Conservation (phyloP, 163 green algal species). For the Volvox carteri region DNA sequence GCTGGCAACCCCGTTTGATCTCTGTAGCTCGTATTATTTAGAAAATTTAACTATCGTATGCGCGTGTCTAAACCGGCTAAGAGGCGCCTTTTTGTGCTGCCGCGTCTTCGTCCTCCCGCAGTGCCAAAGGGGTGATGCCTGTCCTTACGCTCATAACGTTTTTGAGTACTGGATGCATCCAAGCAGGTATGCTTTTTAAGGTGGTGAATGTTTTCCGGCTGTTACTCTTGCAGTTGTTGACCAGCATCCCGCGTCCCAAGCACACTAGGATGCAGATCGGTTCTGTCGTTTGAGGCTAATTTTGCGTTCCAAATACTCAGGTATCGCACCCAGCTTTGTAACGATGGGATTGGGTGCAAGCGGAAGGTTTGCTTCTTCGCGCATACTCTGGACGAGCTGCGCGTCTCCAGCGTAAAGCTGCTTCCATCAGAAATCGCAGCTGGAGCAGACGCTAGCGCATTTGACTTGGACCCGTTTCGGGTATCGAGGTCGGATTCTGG, state of each 20-base stretch:
- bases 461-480: slow-evolving; percentile 56
- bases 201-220: background rate
- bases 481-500: background rate
- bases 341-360: slow-evolving; percentile 81
- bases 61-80: background rate
- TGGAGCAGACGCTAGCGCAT: background rate
- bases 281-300: too few relatives aligned
- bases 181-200: slow-evolving; percentile 6
- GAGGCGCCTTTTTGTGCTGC: slow-evolving; percentile 8
- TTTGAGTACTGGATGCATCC: slow-evolving; percentile 95
- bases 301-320: slow-evolving; percentile 58
- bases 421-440: slow-evolving; percentile 46
- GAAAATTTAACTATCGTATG: background rate
- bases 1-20: background rate
- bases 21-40: background rate
- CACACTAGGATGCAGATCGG: too few relatives aligned
- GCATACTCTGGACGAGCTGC: slow-evolving; percentile 77
- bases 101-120: slow-evolving; percentile 79
- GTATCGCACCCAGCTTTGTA: slow-evolving; percentile 90
- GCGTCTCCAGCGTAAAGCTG: slow-evolving; percentile 62
- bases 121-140: slow-evolving; percentile 86
- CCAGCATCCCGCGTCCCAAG: background rate
- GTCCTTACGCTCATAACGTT: slow-evolving; percentile 91
- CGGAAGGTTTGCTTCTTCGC: slow-evolving; percentile 91
- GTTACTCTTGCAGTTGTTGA: slow-evolving; percentile 38